phyloP scores from a whole-genome alignment of 2,329 filamentous ascomycete species.

The Camptophora hylomeconis region DNA sequence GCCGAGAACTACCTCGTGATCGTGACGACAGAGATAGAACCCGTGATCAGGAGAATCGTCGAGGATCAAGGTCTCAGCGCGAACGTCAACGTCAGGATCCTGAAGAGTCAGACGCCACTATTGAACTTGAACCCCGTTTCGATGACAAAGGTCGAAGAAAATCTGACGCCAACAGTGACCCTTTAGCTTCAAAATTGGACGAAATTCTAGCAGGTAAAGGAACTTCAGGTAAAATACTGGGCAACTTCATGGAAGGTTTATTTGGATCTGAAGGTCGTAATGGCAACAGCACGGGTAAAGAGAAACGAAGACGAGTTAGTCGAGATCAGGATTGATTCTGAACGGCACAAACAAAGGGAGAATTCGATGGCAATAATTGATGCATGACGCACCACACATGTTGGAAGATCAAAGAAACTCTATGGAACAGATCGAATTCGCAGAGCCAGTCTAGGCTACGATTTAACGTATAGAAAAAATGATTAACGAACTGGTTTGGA shows the following conservation, averaged over 20 bases:
- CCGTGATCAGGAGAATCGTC: conserved; percentile 4
- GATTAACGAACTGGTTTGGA: too few relatives aligned
- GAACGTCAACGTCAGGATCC: conserved; percentile 10
- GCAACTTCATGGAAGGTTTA: not conserved
- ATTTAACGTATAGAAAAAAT: too few relatives aligned
- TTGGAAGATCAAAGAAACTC: too few relatives aligned
- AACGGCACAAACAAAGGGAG: too few relatives aligned
- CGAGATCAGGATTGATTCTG: too few relatives aligned
- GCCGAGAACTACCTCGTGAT: conserved; percentile 3
- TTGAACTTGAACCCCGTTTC: conserved; percentile 32
- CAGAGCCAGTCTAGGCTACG: too few relatives aligned
- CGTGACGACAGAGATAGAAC: conserved; percentile 3
- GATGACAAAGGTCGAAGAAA: conserved; percentile 28
- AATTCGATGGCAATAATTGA: too few relatives aligned
- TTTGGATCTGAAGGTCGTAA: conserved; percentile 1
- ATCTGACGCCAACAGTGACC: conserved; percentile 21
- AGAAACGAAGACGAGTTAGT: too few relatives aligned
- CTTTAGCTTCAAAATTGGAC: conserved; percentile 24
- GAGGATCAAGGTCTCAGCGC: conserved; percentile 3
- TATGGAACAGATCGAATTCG: too few relatives aligned
- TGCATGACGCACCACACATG: too few relatives aligned
- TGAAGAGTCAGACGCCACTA: conserved; percentile 29
- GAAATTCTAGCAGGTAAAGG: conserved; percentile 24
- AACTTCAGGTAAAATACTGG: too few relatives aligned
- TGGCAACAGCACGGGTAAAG: not conserved